Evolutionary conservation across 805 yeast species (phyloP).

Genomic region (Kregervanrija pseudodelftensis): DNA sequence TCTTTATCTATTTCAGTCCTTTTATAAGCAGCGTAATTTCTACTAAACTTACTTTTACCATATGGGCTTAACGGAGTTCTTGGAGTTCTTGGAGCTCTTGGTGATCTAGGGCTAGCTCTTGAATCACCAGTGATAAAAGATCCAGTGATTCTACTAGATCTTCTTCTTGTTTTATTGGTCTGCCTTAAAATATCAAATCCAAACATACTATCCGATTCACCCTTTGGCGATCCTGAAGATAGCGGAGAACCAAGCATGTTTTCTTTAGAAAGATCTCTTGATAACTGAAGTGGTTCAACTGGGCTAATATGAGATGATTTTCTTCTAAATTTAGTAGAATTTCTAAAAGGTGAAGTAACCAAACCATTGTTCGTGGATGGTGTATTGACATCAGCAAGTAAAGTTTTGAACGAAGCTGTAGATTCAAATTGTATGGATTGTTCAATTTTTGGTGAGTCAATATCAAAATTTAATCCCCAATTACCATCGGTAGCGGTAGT

Average conservation of each 20-base stretch:
- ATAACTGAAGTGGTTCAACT: slow-evolving; percentile 14
- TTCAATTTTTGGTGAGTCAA: slow-evolving; percentile 19
- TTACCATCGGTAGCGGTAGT: slow-evolving; percentile 15
- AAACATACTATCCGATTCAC: slow-evolving; percentile 34
- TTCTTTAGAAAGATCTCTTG: slow-evolving; percentile 11
- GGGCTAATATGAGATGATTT: slow-evolving; percentile 8
- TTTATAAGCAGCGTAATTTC: background rate
- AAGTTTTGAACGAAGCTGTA: slow-evolving; percentile 63
- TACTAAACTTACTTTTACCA: slow-evolving; percentile 8
- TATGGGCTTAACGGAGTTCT: slow-evolving; percentile 8
- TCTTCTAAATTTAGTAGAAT: background rate
- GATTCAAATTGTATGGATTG: slow-evolving; percentile 33
- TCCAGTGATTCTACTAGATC: slow-evolving; percentile 20
- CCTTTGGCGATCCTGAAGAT: slow-evolving; percentile 12
- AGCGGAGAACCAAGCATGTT: slow-evolving; percentile 16
- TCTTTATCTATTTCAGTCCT: too few relatives aligned
- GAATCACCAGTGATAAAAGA: slow-evolving; percentile 16
- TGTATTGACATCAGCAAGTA: slow-evolving; percentile 13
- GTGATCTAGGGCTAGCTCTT: slow-evolving; percentile 21
- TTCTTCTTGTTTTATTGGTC: slow-evolving; percentile 29
- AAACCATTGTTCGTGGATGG: slow-evolving; percentile 5
- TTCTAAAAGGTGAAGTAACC: slow-evolving; percentile 9
- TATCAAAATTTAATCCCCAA: slow-evolving; percentile 21
- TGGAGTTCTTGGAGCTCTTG: slow-evolving; percentile 20
- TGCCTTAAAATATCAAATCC: slow-evolving; percentile 37